Conservation (phyloP, 2,329 filamentous ascomycete genomes). For the Hypoxylon sp. region DNA sequence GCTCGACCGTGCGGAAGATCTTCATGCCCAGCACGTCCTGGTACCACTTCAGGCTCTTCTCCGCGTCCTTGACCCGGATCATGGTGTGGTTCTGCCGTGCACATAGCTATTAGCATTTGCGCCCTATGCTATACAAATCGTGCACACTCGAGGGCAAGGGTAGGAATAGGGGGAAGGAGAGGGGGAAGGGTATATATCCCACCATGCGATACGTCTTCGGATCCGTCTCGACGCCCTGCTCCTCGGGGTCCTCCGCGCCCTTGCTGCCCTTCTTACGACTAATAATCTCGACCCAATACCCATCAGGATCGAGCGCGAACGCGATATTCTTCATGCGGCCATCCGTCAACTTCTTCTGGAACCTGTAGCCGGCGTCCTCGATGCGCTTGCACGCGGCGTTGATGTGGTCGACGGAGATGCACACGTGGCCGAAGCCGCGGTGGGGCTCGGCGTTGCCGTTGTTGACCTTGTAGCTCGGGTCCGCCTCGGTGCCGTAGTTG, state of each 20-base stretch:
- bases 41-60: conserved; percentile 83
- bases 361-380: conserved; percentile 90
- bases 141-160: no score
- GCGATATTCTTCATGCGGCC: conserved; percentile 91
- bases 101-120: conserved; percentile 16
- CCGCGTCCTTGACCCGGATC: conserved; percentile 89
- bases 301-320: conserved; percentile 90
- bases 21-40: conserved; percentile 92
- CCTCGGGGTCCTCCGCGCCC: conserved; percentile 75
- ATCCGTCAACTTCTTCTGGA: conserved; percentile 94
- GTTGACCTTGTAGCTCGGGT: conserved; percentile 82
- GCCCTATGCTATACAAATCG: background rate
- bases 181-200: background rate
- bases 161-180: background rate
- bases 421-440: conserved; percentile 88
- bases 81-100: conserved; percentile 83
- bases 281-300: conserved; percentile 89
- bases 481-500: conserved; percentile 90
- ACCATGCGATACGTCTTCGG: conserved; percentile 80
- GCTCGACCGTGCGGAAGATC: conserved; percentile 80
- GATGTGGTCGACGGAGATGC: conserved; percentile 85
- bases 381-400: conserved; percentile 91
- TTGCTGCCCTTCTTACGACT: conserved; percentile 71
- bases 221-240: conserved; percentile 80
- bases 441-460: conserved; percentile 94